Base-by-base conservation (phyloP, 2,329 filamentous ascomycete genomes). In the Neofusicoccum laricinum region DNA sequence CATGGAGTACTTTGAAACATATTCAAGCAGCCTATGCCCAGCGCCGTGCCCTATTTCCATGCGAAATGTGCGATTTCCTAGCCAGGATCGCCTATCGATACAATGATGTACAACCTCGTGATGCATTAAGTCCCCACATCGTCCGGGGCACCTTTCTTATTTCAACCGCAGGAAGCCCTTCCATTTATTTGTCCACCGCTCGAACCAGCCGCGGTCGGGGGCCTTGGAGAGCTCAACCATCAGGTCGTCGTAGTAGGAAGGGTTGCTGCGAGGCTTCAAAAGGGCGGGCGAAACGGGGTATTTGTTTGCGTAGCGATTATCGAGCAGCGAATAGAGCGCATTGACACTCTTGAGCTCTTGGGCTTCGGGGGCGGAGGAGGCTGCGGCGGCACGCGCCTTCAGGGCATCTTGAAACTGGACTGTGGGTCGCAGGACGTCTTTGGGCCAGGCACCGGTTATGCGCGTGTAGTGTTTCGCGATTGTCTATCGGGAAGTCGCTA, bases 281-380 rank as follows among this genome's bases (percentile, higher is more conserved):
- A 76, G 69, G 5, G 41, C 68, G 1, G 68, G 68, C 7, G 72
- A 70, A 4, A 74, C 59, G 0, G 71, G 67, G 64, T 75, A 76
- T n/a, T 72, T 73, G 64, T 81, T 83, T 51, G 74, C 77, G 69
- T 86, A 88, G 55, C 84, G 76, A 70, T 88, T 81, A 68, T 87
- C 85, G 2, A 89, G 76, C n/a, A 89, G 75, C 2, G 84, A 81
- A 67, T 85, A 86, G 1, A 88, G 80, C 4, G 85, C 85, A 68
- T 87, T 88, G 62, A 86, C 74, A 68, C 85, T 79, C 36, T 73
- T 73, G 36, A 78, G 69, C 66, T 84, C 82, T 30, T 69, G 68
- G 49, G 30, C 63, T 63, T 68, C 64, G 51, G 70, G 64, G 0
- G 70, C 62, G 34, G 66, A 59, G 30, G 64, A 41, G 49, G 41